Evolutionary conservation across 176 grass and related monocot genomes (phyloP).

Genomic region (Cenchrus purpureus): DNA sequence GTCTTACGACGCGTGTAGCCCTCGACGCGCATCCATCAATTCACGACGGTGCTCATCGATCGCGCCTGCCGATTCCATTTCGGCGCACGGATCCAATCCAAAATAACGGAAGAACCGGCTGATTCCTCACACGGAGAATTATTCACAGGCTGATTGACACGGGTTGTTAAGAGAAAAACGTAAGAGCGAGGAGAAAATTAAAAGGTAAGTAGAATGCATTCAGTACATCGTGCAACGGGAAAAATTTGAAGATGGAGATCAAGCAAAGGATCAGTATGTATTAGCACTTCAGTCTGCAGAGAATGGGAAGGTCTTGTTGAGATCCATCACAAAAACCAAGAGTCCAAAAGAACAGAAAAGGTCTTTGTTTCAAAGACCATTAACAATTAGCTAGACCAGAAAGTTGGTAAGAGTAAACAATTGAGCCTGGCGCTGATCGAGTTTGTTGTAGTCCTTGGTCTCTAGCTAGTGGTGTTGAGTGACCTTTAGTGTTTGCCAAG

Average conservation of each 20-base stretch:
- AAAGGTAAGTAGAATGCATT: neutral
- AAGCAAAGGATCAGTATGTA: neutral
- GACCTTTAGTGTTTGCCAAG: constrained; percentile 29
- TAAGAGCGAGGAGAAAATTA: neutral
- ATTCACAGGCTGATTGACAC: too few species aligned
- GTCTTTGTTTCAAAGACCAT: neutral
- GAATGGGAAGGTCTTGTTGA: neutral
- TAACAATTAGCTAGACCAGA: neutral
- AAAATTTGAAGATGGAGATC: neutral
- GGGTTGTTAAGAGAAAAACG: neutral
- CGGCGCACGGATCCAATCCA: neutral
- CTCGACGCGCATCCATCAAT: constrained; percentile 8
- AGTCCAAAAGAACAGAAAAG: neutral
- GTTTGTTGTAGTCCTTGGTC: neutral
- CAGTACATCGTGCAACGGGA: neutral
- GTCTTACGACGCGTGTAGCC: constrained; percentile 52
- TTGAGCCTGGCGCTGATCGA: neutral
- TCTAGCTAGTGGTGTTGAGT: constrained; percentile 35
- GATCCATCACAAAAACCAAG: neutral
- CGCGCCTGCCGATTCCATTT: neutral
- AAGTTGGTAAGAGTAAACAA: constrained; percentile 11
- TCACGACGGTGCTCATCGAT: neutral
- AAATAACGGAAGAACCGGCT: neutral
- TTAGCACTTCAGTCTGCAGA: neutral
- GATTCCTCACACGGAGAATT: neutral